Evolutionary conservation across 768 basidiomycete species (phyloP), one percentile per base, ranked within the genome.

Genomic region (Hypsizygus marmoreus): DNA sequence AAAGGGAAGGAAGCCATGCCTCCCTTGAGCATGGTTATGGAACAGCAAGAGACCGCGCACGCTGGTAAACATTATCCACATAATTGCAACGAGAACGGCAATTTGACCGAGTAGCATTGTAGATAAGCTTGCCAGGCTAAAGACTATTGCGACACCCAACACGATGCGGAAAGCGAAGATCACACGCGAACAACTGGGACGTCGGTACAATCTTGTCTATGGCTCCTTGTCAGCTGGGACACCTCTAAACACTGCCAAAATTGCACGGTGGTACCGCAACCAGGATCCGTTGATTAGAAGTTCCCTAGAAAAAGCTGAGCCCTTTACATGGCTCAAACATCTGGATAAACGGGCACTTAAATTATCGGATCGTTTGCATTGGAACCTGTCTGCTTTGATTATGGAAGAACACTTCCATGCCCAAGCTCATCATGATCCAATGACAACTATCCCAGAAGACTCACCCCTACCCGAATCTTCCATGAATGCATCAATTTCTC

Each of bases 281-380:
- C 80, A 80, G 45, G 75, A 77, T 23, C 54, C 64, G 7, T 55
- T 70, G n/a, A 63, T 76, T 7, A 77, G 70, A 47, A 62, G 69
- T n/a, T 70, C 76, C 20, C 59, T 90, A 19, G 85, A 85, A 43
- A 73, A 75, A 41, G 74, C 77, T 0, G 88, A 91, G 57, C 85
- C 88, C 6, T 70, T 86, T 35, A 80, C 81, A 6, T 91, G 88
- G 88, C 65, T 89, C 22, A 85, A 80, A 55, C 84, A 88, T 51
- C 67, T 80, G 37, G 77, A 83, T 36, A 80, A 71, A 49, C 72
- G 60, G 42, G 63, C 63, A 30, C 60, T 55, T 34, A 68, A 58
- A 38, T 51, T 55, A 26, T 49, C 53, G 20, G 51, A 45, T 35
- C 73, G 77, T 31, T 71, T 76, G 30, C 75, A 74, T 3, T 83